A percentile compares a stretch with the other conserved stretches of the same genome.
Conservation (phyloP, 2,329 filamentous ascomycete species). For the Apiospora hydei region DNA sequence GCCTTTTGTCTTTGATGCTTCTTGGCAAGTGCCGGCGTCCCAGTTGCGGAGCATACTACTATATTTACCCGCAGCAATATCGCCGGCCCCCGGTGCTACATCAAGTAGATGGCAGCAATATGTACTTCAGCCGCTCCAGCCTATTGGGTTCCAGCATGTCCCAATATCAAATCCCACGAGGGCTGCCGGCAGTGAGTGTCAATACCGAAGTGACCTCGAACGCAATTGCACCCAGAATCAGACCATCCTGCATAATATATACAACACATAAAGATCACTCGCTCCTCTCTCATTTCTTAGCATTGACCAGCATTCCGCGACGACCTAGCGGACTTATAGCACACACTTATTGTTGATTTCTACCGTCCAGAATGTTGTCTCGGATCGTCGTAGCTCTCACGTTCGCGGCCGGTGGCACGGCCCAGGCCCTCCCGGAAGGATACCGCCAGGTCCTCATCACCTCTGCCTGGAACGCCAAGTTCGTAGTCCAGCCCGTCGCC, state of each 20-base stretch:
- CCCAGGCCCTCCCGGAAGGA: slow-evolving; percentile 44
- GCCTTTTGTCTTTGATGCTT: neutral
- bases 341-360: neutral
- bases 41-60: neutral
- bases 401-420: slow-evolving; percentile 44
- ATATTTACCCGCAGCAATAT: slow-evolving; percentile 9
- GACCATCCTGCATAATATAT: neutral
- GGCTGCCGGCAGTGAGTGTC: neutral
- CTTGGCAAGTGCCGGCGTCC: slow-evolving; percentile 1
- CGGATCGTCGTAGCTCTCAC: slow-evolving; percentile 28
- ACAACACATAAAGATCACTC: too few species aligned
- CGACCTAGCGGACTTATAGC: too few species aligned
- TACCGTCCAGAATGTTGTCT: neutral
- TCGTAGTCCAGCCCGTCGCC: slow-evolving; percentile 47
- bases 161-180: neutral
- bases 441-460: slow-evolving; percentile 49
- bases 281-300: neutral
- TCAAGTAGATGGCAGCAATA: neutral
- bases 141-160: neutral
- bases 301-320: neutral
- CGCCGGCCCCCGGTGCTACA: neutral
- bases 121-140: slow-evolving; percentile 8
- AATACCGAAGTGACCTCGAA: neutral
- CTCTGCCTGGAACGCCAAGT: slow-evolving; percentile 48
- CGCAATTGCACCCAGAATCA: neutral